These are phyloP conservation scores for Rosa persica DNA, from an alignment of 306 rosid genomes.

Conservation along the genomic window DNA sequence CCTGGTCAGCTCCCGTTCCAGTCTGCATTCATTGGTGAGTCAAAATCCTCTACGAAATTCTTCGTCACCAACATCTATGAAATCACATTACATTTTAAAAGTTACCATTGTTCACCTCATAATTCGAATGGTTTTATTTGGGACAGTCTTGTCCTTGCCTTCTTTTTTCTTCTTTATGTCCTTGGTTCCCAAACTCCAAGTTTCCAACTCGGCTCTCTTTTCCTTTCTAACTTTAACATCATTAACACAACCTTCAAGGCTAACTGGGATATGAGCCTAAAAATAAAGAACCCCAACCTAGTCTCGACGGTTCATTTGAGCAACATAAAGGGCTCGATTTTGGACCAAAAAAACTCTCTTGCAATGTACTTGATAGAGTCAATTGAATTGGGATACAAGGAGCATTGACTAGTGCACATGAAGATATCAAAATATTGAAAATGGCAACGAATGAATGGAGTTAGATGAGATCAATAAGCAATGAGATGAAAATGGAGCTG, in stretches of 20 bases:
- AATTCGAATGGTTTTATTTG: not conserved
- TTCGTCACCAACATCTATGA: too few relatives aligned
- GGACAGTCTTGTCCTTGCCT: not conserved
- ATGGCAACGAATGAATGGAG: not conserved
- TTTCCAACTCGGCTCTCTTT: not conserved
- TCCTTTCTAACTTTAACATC: not conserved
- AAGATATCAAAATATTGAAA: not conserved
- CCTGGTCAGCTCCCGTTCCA: too few relatives aligned
- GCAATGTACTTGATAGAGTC: not conserved
- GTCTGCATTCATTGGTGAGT: too few relatives aligned
- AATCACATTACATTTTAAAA: not conserved
- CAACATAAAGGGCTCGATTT: not conserved
- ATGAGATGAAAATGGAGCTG: not conserved
- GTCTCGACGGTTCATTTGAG: not conserved
- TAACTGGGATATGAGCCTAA: not conserved
- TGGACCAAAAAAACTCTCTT: not conserved
- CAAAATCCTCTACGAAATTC: too few relatives aligned
- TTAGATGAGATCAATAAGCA: not conserved
- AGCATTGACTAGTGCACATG: not conserved
- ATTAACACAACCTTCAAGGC: not conserved
- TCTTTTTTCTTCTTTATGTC: not conserved
- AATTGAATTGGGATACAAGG: not conserved
- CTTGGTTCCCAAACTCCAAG: not conserved
- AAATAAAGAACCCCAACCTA: slow-evolving; percentile 4
- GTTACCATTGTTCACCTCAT: not conserved